Conservation (phyloP, 345 rosid genomes). For the Isatis tinctoria region DNA sequence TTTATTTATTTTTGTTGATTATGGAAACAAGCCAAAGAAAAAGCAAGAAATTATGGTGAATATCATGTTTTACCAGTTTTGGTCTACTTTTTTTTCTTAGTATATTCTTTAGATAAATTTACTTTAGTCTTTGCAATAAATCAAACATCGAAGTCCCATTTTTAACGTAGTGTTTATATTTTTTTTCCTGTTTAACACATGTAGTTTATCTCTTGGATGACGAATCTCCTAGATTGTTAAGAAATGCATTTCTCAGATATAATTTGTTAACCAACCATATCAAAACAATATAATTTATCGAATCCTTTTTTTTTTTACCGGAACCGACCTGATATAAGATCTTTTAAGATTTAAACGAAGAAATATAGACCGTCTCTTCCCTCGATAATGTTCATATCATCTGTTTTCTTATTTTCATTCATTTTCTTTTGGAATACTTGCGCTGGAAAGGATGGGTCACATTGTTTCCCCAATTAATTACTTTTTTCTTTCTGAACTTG, state of each 20-base stretch:
- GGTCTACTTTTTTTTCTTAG: background rate
- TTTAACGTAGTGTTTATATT: background rate
- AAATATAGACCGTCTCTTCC: conserved; percentile 1
- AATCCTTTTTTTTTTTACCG: background rate
- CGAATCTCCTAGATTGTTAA: background rate
- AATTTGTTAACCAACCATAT: conserved; percentile 13
- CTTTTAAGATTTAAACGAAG: background rate
- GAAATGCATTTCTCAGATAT: background rate
- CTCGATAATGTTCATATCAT: background rate
- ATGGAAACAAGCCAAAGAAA: background rate
- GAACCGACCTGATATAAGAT: background rate
- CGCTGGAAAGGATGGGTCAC: conserved; percentile 5
- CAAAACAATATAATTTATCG: background rate
- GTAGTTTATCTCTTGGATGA: background rate
- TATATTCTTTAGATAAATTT: background rate
- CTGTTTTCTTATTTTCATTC: background rate
- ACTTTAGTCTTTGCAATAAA: background rate
- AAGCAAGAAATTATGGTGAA: background rate
- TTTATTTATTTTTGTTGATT: background rate
- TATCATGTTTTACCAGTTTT: background rate
- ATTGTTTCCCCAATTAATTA: background rate
- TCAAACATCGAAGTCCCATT: background rate
- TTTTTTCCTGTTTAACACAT: background rate
- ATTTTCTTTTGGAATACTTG: background rate
- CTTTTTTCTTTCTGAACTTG: background rate